phyloP scores from a whole-genome alignment of 371 early-diverging fungal species.

The Mortierella sp. region DNA sequence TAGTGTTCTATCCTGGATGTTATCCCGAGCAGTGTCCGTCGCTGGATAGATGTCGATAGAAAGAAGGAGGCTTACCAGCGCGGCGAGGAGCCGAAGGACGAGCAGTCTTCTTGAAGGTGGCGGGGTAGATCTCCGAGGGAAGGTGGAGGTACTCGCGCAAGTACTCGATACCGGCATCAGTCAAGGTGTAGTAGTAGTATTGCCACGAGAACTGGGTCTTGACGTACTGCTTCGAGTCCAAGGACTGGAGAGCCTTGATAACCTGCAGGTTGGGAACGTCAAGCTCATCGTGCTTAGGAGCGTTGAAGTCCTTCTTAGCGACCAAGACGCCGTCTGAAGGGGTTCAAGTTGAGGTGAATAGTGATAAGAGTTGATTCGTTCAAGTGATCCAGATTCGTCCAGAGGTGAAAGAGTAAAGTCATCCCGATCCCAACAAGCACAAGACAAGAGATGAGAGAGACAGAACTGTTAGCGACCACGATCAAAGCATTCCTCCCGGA shows the following conservation, averaged over 20 bases:
- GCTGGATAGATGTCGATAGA: too few species aligned
- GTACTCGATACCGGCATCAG: constrained; percentile 97
- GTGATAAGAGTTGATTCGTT: background rate
- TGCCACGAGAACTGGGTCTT: constrained; percentile 99
- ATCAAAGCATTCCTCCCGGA: constrained; percentile 35
- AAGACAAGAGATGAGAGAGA: background rate
- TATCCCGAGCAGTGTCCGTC: too few species aligned
- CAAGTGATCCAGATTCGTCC: constrained; percentile 8
- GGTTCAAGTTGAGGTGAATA: constrained; percentile 8
- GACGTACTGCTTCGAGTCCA: constrained; percentile 95
- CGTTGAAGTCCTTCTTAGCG: constrained; percentile 98
- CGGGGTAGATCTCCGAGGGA: constrained; percentile 96
- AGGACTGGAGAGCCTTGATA: constrained; percentile 98
- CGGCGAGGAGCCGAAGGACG: constrained; percentile 66
- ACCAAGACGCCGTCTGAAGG: constrained; percentile 94
- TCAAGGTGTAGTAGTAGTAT: constrained; percentile 99
- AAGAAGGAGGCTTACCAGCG: too few species aligned
- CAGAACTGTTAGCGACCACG: constrained; percentile 16
- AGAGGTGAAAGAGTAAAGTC: background rate
- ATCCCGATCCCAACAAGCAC: constrained; percentile 6
- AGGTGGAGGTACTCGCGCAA: constrained; percentile 97
- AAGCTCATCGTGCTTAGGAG: constrained; percentile 93
- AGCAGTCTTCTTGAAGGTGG: constrained; percentile 94
- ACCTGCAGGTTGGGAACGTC: constrained; percentile 98
- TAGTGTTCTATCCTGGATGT: too few species aligned